phyloP scores from a whole-genome alignment of 495 filamentous ascomycete species.

The Hypoxylon crocopeplum region DNA sequence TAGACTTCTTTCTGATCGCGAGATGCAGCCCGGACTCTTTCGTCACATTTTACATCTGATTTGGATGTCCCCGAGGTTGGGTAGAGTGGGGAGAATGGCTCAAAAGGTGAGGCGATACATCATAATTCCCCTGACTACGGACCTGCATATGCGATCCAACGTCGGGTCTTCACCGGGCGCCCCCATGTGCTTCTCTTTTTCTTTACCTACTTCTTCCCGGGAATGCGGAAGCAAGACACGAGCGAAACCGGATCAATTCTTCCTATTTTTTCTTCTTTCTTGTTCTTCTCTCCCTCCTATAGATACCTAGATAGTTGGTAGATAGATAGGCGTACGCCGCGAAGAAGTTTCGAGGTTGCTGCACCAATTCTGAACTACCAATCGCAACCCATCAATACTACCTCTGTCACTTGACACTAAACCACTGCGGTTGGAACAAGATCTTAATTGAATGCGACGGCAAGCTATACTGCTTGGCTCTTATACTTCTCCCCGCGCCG shows the following conservation, averaged over 20 bases:
- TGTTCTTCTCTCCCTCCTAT: background rate
- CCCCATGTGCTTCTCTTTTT: conserved; percentile 12
- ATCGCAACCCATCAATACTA: conserved; percentile 17
- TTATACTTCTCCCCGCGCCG: conserved; percentile 7
- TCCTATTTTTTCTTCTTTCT: background rate
- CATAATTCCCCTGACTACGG: conserved; percentile 31
- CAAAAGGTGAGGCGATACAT: conserved; percentile 31
- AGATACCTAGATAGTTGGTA: conserved; percentile 1
- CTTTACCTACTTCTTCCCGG: background rate
- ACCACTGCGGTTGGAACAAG: conserved; percentile 8
- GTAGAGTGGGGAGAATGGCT: conserved; percentile 23
- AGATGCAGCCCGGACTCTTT: conserved; percentile 26
- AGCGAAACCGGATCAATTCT: conserved; percentile 25
- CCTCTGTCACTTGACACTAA: conserved; percentile 2
- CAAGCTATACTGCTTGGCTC: conserved; percentile 6
- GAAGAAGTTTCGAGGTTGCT: conserved; percentile 22
- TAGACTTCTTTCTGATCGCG: conserved; percentile 27
- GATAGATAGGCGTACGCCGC: too few relatives aligned
- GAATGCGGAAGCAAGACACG: conserved; percentile 1
- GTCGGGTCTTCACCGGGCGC: conserved; percentile 21
- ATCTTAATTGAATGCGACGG: conserved; percentile 18
- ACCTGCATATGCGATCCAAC: conserved; percentile 41
- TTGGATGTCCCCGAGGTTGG: conserved; percentile 24
- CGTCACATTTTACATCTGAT: conserved; percentile 34
- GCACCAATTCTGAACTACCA: conserved; percentile 14